Evolutionary conservation across 371 early-diverging fungal species (phyloP).

Genomic region (Cokeromyces recurvatus): DNA sequence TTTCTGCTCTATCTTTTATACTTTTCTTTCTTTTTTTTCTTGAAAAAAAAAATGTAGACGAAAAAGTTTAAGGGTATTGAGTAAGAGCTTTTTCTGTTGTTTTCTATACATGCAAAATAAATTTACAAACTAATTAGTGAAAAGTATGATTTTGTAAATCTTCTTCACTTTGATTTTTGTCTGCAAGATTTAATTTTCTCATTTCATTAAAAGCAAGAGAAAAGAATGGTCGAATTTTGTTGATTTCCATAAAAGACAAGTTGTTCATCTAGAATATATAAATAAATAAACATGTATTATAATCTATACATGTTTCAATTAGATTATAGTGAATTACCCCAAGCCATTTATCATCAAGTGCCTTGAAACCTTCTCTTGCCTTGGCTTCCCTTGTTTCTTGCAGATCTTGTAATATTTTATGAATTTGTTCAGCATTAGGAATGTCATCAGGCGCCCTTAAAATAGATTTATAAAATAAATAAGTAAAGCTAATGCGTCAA

Average conservation of each 20-base stretch:
- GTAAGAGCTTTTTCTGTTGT: no score
- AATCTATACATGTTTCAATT: background rate
- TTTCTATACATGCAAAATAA: no score
- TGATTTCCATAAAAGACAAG: slow-evolving; percentile 80
- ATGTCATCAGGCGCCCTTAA: slow-evolving; percentile 79
- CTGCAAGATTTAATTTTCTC: slow-evolving; percentile 41
- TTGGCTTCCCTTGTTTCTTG: slow-evolving; percentile 83
- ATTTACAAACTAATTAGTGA: no score
- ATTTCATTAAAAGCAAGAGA: slow-evolving; percentile 70
- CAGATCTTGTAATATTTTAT: slow-evolving; percentile 74
- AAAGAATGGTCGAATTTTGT: slow-evolving; percentile 87
- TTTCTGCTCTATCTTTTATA: no score
- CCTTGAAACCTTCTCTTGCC: slow-evolving; percentile 66
- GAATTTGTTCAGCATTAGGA: slow-evolving; percentile 63
- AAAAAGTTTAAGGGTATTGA: no score
- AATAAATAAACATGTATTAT: background rate
- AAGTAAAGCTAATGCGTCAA: no score
- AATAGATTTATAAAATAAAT: background rate
- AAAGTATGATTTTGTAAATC: no score
- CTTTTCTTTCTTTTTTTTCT: no score
- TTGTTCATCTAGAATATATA: slow-evolving; percentile 62
- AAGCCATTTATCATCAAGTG: slow-evolving; percentile 61
- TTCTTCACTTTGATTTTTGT: no score
- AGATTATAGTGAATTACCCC: no score
- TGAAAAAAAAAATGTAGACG: no score